Percentiles rank a stretch among this genome's conserved stretches.
phyloP scores from a whole-genome alignment of 176 grass and related monocot genomes.

The Zea mays region Zm-B73-REFERENCE-NAM-5.0 NC_050097.1:13438001-13438500 shows the following conservation, averaged over 20 bases:
- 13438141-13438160: constrained; percentile 81
- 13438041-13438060: constrained; percentile 94
- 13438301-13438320: constrained; percentile 78
- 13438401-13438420: constrained; percentile 91
- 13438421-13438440: constrained; percentile 77
- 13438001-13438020: constrained; percentile 27
- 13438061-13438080: constrained; percentile 69
- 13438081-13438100: constrained; percentile 69
- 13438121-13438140: constrained; percentile 71
- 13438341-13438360: constrained; percentile 79
- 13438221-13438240: constrained; percentile 74
- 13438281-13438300: constrained; percentile 58
- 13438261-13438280: constrained; percentile 69
- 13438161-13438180: constrained; percentile 64
- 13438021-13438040: constrained; percentile 45
- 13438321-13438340: constrained; percentile 70
- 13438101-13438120: constrained; percentile 80
- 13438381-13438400: constrained; percentile 91
- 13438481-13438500: background rate
- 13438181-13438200: constrained; percentile 71
- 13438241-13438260: constrained; percentile 80
- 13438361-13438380: constrained; percentile 67
- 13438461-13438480: background rate
- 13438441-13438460: constrained; percentile 75
- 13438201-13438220: constrained; percentile 72